Evolutionary conservation across 768 basidiomycete genomes (phyloP), one percentile per base, ranked within the genome.

Genomic region (Pleurotus cornucopiae): DNA sequence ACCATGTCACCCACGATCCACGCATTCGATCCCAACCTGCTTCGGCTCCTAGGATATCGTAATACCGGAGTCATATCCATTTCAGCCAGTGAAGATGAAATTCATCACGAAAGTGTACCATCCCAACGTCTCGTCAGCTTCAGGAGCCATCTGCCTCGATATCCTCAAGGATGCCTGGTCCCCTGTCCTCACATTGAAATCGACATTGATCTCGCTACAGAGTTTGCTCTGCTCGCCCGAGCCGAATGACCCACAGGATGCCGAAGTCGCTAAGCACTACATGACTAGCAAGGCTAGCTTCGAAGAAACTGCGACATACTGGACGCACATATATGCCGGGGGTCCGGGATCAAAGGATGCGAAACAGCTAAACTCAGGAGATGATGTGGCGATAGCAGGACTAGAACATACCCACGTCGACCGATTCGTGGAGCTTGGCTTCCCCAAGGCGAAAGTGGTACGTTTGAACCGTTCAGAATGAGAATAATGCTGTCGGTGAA

Each of bases 71-170:
- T 84, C 91, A 48, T 93, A 93, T 67, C 91, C 90, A 14, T 92
- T 94, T 69, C 89, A 94, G 67, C 94, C 96, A 0, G 88, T 95
- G 54, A 97, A 98, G 80, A 97, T 98, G 93, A 95, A 94, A 69
- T 98, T 98, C 73, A 85, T 96, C 59, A 98, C 95, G 38, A 94
- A 94, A 70, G 89, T 96, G 25, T 97, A 94, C 68, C 94, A 98
- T 68, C 95, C 95, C 2, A 98, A 98, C 66, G 80, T 98, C 40
- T 96, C 94, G 16, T 95, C 92, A 20, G 90, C 88, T 34, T 93
- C 91, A 2, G 95, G 95, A 48, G 94, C 92, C 45, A 98, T 98
- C 73, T 98, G 94, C 71, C 84, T 94, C 55, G 92, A 94, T 72
- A 89, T 86, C 68, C 76, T 86, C 67, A 85, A 82, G 60, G 94